Percentiles rank a stretch among this genome's conserved stretches.
These are phyloP conservation scores for Skeletonema marinoi DNA, from an alignment of 108 stramenopile genomes.

Conservation along the genomic window DNA sequence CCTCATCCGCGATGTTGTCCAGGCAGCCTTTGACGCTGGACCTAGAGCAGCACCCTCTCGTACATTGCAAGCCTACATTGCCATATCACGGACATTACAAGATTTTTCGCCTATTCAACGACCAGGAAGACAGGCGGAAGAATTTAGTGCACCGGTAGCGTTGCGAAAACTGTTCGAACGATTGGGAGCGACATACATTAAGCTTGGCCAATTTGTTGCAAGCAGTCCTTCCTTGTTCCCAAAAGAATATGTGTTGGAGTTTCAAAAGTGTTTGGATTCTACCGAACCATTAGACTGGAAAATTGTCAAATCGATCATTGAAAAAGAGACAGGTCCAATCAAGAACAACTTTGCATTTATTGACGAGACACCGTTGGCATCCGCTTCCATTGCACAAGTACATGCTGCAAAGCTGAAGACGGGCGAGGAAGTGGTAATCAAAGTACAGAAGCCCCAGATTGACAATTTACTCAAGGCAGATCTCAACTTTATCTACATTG, in stretches of 20 bases:
- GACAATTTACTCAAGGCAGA: conserved; percentile 91
- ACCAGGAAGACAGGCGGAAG: conserved; percentile 33
- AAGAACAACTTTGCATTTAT: conserved; percentile 68
- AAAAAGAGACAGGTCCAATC: conserved; percentile 81
- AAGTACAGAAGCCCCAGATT: conserved; percentile 95
- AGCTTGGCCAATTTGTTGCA: conserved; percentile 96
- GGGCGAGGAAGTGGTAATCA: conserved; percentile 94
- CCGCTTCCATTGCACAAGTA: conserved; percentile 93
- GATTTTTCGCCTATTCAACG: conserved; percentile 70
- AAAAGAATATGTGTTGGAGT: conserved; percentile 91
- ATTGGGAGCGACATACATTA: conserved; percentile 95
- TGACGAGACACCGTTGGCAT: conserved; percentile 84
- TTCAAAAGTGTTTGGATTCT: conserved; percentile 91
- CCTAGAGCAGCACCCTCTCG: conserved; percentile 78
- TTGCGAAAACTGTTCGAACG: conserved; percentile 88
- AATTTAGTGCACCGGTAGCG: conserved; percentile 67
- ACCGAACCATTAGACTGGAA: conserved; percentile 87
- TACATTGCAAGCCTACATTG: conserved; percentile 80
- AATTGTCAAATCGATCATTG: conserved; percentile 82
- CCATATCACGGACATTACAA: conserved; percentile 66
- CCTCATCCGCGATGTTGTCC: conserved; percentile 74
- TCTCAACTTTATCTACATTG: conserved; percentile 90
- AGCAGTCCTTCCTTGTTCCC: conserved; percentile 94
- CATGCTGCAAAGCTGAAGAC: conserved; percentile 86
- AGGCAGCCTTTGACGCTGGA: conserved; percentile 78